Evolutionary conservation across 2,329 filamentous ascomycete species (phyloP).

Genomic region (Fusarium haematococcum): DNA sequence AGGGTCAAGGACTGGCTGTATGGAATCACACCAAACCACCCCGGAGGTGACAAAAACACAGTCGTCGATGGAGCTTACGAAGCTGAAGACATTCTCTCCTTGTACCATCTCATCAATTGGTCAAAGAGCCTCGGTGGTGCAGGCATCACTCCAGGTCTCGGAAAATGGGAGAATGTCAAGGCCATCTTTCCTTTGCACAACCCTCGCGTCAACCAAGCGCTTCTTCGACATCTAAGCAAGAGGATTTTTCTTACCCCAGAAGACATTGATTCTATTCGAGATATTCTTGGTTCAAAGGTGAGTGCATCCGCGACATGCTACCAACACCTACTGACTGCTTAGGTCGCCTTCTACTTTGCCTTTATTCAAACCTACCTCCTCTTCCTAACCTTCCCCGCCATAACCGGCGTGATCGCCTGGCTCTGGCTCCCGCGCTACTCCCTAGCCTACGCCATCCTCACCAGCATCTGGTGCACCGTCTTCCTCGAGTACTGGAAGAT

Average conservation of each 20-base stretch:
- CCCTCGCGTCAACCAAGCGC: conserved; percentile 63
- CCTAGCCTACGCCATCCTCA: conserved; percentile 73
- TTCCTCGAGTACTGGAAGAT: conserved; percentile 87
- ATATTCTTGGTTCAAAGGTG: conserved; percentile 71
- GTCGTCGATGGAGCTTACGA: conserved; percentile 64
- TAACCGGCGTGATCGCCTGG: conserved; percentile 76
- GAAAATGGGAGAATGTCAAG: conserved; percentile 70
- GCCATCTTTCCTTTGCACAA: conserved; percentile 74
- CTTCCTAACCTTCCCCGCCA: conserved; percentile 77
- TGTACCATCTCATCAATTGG: conserved; percentile 75
- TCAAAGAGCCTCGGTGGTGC: conserved; percentile 70
- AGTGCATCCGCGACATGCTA: rapidly evolving
- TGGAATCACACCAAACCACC: conserved; percentile 74
- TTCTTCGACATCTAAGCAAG: conserved; percentile 68
- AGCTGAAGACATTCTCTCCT: conserved; percentile 76
- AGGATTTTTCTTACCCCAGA: conserved; percentile 62
- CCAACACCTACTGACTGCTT: rapidly evolving
- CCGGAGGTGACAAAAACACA: conserved; percentile 65
- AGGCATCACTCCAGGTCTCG: conserved; percentile 68
- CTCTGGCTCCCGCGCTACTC: conserved; percentile 77
- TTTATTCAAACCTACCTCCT: conserved; percentile 82
- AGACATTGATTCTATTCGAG: conserved; percentile 69
- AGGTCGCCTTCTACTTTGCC: conserved; percentile 85
- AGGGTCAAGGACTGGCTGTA: conserved; percentile 83
- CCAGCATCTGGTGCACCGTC: conserved; percentile 76